Percentiles rank a stretch among this genome's conserved stretches.
Conservation (phyloP, 129 eudicot genomes). For the Pittosporum tobira region DNA sequence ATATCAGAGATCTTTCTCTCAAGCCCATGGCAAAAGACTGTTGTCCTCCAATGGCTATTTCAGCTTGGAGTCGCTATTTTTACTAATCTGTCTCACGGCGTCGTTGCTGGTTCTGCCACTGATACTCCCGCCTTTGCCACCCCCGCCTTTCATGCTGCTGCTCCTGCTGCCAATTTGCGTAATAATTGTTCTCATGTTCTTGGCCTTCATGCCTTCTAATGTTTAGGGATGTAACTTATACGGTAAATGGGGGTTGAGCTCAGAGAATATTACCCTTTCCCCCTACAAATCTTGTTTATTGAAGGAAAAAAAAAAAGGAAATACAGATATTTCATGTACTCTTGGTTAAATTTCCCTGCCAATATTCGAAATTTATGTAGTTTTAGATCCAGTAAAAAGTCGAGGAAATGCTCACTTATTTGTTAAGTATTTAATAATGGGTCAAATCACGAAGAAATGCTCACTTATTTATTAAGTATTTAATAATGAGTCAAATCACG, state of each 20-base stretch:
- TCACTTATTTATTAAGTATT: no score
- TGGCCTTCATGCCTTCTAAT: conserved; percentile 10
- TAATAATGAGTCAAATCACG: no score
- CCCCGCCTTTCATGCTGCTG: background rate
- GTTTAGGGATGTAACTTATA: conserved; percentile 14
- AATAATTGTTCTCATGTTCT: background rate
- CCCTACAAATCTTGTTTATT: background rate
- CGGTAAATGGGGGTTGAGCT: conserved; percentile 10
- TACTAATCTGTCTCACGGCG: background rate
- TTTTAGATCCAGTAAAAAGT: no score
- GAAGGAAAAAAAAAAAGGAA: background rate
- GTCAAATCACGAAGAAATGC: no score
- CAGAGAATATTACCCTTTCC: background rate
- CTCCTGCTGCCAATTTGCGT: conserved; percentile 2
- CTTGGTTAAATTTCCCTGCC: background rate
- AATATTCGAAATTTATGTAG: no score
- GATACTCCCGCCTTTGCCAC: conserved; percentile 6
- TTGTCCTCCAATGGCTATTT: background rate
- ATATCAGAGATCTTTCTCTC: conserved; percentile 1
- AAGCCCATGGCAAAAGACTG: conserved; percentile 3
- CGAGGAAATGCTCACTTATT: no score
- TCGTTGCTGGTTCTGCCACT: conserved; percentile 6
- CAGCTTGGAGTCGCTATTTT: background rate
- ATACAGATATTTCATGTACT: background rate
- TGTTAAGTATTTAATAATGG: no score